Conservation (phyloP, 2,329 filamentous ascomycete genomes). For the Colletotrichum theobromicola region DNA sequence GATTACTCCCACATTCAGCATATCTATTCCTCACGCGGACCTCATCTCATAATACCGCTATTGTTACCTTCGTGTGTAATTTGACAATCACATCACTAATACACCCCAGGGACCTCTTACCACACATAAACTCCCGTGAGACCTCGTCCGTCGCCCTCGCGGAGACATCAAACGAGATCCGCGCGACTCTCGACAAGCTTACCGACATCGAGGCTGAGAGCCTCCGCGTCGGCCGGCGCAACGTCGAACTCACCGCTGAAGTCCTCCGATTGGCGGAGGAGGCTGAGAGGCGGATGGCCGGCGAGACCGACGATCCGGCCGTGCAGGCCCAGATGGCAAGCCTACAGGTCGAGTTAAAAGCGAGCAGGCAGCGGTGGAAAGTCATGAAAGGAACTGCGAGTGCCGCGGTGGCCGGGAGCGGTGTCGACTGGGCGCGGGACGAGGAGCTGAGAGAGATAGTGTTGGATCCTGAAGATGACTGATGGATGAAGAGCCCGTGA, state of each 20-base stretch:
- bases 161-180: constrained; percentile 59
- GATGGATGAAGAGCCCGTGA: background rate
- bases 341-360: constrained; percentile 64
- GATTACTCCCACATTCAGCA: background rate
- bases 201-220: constrained; percentile 63
- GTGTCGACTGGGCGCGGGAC: constrained; percentile 80
- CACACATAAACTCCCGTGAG: constrained; percentile 72
- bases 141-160: constrained; percentile 67
- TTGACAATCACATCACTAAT: background rate
- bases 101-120: constrained; percentile 65
- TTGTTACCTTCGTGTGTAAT: background rate
- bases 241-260: constrained; percentile 65
- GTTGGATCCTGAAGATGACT: constrained; percentile 63
- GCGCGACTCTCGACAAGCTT: constrained; percentile 56
- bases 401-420: constrained; percentile 80
- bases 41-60: background rate
- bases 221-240: constrained; percentile 60
- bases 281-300: constrained; percentile 55
- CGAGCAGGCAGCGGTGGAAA: constrained; percentile 71
- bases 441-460: constrained; percentile 72
- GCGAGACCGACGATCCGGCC: constrained; percentile 58
- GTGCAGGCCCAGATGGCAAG: constrained; percentile 60
- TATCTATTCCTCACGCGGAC: background rate
- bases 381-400: constrained; percentile 81
- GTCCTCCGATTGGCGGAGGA: constrained; percentile 68